These are phyloP conservation scores for Saccharomyces kudriavzevii DNA, from an alignment of 805 yeast species.

Conservation along the genomic window DNA sequence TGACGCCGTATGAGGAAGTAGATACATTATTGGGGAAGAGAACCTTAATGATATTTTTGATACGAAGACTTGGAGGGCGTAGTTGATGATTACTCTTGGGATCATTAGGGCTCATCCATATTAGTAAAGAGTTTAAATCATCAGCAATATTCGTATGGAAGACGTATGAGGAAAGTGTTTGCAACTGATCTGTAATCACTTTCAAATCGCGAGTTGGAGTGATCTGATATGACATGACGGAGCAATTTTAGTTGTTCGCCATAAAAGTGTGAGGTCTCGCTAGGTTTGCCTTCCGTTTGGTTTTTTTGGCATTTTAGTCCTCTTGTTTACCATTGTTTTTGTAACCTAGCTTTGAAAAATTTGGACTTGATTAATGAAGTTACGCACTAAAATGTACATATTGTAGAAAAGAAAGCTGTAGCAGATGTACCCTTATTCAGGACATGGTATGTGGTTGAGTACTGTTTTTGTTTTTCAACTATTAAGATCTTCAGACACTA, in stretches of 20 bases:
- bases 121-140: conserved; percentile 16
- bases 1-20: neutral
- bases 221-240: neutral
- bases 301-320: neutral
- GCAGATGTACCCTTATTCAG: neutral
- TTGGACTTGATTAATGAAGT: neutral
- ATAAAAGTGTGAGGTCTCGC: neutral
- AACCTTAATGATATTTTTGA: conserved; percentile 11
- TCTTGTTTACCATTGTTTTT: neutral
- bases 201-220: neutral
- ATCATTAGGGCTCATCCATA: conserved; percentile 24
- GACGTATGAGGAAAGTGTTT: neutral
- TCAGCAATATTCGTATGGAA: neutral
- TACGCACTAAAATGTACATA: neutral
- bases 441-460: neutral
- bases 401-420: neutral
- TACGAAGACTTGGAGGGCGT: conserved; percentile 19
- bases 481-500: neutral
- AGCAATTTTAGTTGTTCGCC: neutral
- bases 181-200: neutral
- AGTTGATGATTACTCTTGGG: conserved; percentile 17
- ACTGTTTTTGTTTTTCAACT: neutral
- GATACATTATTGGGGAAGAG: conserved; percentile 1
- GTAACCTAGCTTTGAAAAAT: neutral
- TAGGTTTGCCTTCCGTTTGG: neutral